These are phyloP conservation scores for Annulohypoxylon truncatum DNA, from an alignment of 2,329 filamentous ascomycete genomes.

Conservation along the genomic window DNA sequence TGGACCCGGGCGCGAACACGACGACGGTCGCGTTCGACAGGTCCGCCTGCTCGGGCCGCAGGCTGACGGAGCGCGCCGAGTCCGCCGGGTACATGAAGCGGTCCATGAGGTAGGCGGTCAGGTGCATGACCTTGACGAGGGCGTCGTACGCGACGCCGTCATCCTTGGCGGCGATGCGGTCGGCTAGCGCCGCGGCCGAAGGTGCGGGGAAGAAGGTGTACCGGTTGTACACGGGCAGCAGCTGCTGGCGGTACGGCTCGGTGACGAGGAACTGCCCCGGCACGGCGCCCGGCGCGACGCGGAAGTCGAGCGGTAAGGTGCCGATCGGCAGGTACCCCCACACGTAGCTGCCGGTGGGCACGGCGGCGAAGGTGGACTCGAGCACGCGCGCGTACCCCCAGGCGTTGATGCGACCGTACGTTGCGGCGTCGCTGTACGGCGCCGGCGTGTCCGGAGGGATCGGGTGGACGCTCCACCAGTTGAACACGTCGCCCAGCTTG, in stretches of 20 bases:
- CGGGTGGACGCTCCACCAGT: conserved; percentile 59
- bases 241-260: conserved; percentile 50
- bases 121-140: conserved; percentile 45
- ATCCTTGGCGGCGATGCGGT: conserved; percentile 32
- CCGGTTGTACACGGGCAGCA: conserved; percentile 60
- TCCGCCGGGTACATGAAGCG: conserved; percentile 50
- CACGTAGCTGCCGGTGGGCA: conserved; percentile 52
- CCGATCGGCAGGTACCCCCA: conserved; percentile 60
- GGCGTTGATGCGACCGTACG: conserved; percentile 60
- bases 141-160: conserved; percentile 44
- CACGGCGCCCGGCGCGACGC: conserved; percentile 46
- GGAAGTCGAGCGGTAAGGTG: conserved; percentile 52
- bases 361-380: conserved; percentile 53
- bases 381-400: conserved; percentile 61
- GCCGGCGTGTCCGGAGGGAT: conserved; percentile 51
- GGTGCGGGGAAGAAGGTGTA: conserved; percentile 46
- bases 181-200: neutral
- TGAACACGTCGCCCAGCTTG: conserved; percentile 43
- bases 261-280: conserved; percentile 53
- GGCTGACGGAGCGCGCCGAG: conserved; percentile 38
- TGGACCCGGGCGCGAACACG: conserved; percentile 48
- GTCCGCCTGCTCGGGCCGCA: conserved; percentile 47
- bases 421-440: conserved; percentile 51
- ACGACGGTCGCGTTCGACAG: conserved; percentile 51
- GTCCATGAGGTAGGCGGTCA: conserved; percentile 50